Base-by-base conservation (phyloP, 768 basidiomycete genomes). In the Kwoniella newhampshirensis region DNA sequence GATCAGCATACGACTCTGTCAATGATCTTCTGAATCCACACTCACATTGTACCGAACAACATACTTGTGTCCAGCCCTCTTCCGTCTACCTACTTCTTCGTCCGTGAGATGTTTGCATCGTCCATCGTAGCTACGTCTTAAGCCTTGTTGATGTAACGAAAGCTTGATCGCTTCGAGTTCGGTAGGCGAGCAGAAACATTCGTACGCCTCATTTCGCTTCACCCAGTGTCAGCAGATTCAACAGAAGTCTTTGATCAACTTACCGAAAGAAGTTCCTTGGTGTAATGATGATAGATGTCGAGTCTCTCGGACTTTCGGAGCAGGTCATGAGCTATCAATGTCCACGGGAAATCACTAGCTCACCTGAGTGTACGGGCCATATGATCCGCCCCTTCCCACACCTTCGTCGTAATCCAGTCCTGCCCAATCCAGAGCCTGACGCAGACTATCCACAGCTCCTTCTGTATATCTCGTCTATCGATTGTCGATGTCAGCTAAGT, bases 271-370 rank as follows among this genome's bases (percentile, higher is more conserved):
- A 99, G 83, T 60, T 82, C 85, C 32, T 82, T 79, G 0, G 88
- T 81, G 64, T 94, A 87, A 0, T 79, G 73, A 32, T 81, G 85
- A 76, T 99, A 99, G 12, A 97, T 77, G 70, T 92, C 88, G 17
- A 89, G 80, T 11, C 93, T 83, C 76, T 98, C 85, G 2, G 94
- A 97, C 90, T 96, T n/a, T n/a, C n/a, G n/a, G n/a, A n/a, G n/a
- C n/a, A n/a, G n/a, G n/a, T n/a, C n/a, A n/a, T n/a, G n/a, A n/a
- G n/a, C n/a, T n/a, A n/a, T n/a, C n/a, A n/a, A n/a, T n/a, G n/a
- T n/a, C n/a, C n/a, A n/a, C n/a, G n/a, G n/a, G n/a, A n/a, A n/a
- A n/a, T n/a, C n/a, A n/a, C 25, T 26, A 12, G 56, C 72, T 68
- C 65, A 88, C 92, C 79, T 93, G 92, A 63, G 85, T 85, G 75